A percentile compares a stretch with the other conserved stretches of the same genome.
Evolutionary conservation across 2,329 filamentous ascomycete species (phyloP).

Genomic region (Hymenoscyphus fructigenus): DNA sequence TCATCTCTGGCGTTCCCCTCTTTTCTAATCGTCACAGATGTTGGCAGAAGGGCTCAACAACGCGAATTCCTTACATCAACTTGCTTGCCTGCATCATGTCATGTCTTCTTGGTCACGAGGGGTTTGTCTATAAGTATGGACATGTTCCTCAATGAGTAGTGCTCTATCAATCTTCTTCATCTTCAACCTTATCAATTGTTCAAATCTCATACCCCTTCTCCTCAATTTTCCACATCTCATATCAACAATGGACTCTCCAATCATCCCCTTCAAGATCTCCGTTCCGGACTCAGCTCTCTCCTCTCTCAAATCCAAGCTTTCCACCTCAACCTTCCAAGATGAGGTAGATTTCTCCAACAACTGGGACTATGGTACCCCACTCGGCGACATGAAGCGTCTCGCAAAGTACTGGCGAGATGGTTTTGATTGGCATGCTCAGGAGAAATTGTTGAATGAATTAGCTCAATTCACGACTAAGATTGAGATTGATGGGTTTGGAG

Average conservation of each 20-base stretch:
- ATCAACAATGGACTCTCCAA: conserved; percentile 9
- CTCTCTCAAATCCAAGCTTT: conserved; percentile 12
- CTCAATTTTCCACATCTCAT: not conserved
- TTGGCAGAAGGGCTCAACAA: not conserved
- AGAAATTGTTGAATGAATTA: conserved; percentile 18
- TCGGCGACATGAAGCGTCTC: conserved; percentile 14
- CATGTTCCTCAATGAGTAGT: not conserved
- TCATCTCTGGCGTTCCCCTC: not conserved
- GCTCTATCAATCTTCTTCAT: not conserved
- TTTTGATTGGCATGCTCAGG: conserved; percentile 27
- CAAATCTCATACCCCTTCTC: too few relatives aligned
- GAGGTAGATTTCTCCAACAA: conserved; percentile 14
- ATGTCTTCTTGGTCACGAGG: not conserved
- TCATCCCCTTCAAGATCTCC: conserved; percentile 16
- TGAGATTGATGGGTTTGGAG: conserved; percentile 55
- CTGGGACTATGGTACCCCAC: conserved; percentile 13
- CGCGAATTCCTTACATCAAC: too few relatives aligned
- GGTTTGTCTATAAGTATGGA: conserved; percentile 6
- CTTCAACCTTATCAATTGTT: not conserved
- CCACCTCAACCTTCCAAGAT: conserved; percentile 9
- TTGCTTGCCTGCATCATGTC: not conserved
- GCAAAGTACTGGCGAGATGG: conserved; percentile 20
- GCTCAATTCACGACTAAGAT: conserved; percentile 41
- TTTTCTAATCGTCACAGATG: not conserved
- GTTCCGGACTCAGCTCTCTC: conserved; percentile 9